Conservation (phyloP, 202 grass and related monocot genomes). For the Carex arenaria region DNA sequence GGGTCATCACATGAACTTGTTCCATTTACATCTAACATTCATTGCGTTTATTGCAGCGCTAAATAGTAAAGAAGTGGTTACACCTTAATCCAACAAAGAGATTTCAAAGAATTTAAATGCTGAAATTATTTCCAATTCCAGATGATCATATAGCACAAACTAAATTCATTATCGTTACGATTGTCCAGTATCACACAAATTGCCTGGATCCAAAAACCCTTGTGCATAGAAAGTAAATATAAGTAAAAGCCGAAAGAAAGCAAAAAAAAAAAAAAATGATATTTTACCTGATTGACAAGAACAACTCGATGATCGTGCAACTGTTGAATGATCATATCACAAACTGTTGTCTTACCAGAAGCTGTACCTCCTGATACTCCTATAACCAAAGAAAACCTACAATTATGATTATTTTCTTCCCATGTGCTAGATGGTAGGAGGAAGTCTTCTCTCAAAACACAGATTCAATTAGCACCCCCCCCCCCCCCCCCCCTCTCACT, state of each 20-base stretch:
- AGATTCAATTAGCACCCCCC: not conserved
- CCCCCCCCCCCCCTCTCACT: not conserved
- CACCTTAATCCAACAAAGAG: not conserved
- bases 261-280: not conserved
- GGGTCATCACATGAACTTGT: not conserved
- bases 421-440: not conserved
- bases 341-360: constrained; percentile 98
- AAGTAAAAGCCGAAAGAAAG: not conserved
- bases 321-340: constrained; percentile 99
- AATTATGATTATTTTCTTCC: not conserved
- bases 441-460: not conserved
- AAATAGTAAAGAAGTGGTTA: not conserved
- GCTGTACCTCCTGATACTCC: constrained; percentile 94
- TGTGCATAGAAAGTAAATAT: not conserved
- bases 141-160: not conserved
- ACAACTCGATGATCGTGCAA: constrained; percentile 94
- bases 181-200: not conserved
- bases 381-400: constrained; percentile 23
- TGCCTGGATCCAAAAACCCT: not conserved
- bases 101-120: not conserved
- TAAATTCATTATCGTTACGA: not conserved
- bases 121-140: not conserved
- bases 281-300: constrained; percentile 75
- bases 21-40: not conserved
- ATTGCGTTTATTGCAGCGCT: not conserved